Evolutionary conservation across 1,284 basidiomycete species (phyloP), one percentile per base, ranked within the genome.

Genomic region (Cutaneotrichosporon sp.): DNA sequence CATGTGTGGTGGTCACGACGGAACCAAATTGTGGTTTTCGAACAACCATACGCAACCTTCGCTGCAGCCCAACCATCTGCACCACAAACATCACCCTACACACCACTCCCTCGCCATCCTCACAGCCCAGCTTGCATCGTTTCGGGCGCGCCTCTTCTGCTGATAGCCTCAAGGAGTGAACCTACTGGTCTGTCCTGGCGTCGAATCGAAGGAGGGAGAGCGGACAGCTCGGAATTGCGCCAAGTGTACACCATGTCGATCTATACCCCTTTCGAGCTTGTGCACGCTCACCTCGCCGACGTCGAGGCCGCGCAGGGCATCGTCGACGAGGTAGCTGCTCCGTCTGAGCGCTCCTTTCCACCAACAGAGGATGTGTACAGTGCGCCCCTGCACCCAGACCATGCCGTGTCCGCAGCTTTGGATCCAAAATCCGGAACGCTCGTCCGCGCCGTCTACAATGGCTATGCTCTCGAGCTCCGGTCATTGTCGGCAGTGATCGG

Each of bases 391-490:
- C 83, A 83, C 49, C 74, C 79, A 15, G 87, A 90, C 69, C 89
- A 91, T 75, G 88, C 89, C 35, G 80, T 80, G 13, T 83, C 80
- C 65, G 80, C 85, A 21, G 79, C 81, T 15, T 79, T 84, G 62
- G 79, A 84, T 8, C 74, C 79, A 8, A 66, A 75, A 26, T 83
- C 84, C 8, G 86, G 86, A 12, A 79, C 91, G 52, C 79, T 91
- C 44, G 76, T 86, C 46, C 85, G 90, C 60, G 80, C 88, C 41
- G 78, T 90, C 47, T 83, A 88, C 63, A 84, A 81, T 50, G 86
- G 86, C 17, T 75, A 85, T 56, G 83, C 87, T 43, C 74, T 91
- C 35, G 88, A 93, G 66, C 81, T 93, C 35, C 70, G 85, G 30
- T 85, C 87, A 2, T 77, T 91, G 40, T 82, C 85, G 1, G 59